phyloP scores from a whole-genome alignment of 768 basidiomycete species.

The Butyriboletus loyo region DNA sequence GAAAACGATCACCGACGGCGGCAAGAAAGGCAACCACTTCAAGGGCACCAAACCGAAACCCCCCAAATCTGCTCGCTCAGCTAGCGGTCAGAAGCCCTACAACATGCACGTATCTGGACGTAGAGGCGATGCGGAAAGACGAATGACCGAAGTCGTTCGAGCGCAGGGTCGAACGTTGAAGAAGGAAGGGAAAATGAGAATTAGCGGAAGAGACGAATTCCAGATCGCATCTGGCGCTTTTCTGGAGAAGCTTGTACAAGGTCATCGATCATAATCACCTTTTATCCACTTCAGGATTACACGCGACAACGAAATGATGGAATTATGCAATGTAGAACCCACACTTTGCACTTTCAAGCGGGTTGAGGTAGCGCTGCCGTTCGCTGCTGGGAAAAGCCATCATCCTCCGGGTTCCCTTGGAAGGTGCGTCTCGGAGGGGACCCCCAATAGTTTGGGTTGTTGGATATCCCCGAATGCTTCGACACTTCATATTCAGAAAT shows the following conservation, averaged over 20 bases:
- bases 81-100: conserved; percentile 21
- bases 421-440: not conserved
- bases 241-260: conserved; percentile 56
- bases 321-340: not conserved
- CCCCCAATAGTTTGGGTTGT: not conserved
- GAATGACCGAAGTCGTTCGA: conserved; percentile 86
- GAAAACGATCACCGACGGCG: conserved; percentile 30
- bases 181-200: conserved; percentile 72
- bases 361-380: not conserved
- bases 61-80: conserved; percentile 1
- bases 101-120: conserved; percentile 37
- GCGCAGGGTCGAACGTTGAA: conserved; percentile 78
- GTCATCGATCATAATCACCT: conserved; percentile 11
- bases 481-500: not conserved
- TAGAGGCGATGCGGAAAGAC: conserved; percentile 60
- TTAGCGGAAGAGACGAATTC: conserved; percentile 69
- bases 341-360: not conserved
- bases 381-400: not conserved
- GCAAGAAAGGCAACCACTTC: conserved; percentile 14
- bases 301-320: not conserved
- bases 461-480: not conserved
- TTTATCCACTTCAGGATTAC: not conserved
- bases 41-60: conserved; percentile 2
- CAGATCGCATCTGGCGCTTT: conserved; percentile 65
- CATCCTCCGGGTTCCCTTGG: not conserved